These are phyloP conservation scores for Acacia concinna DNA, from an alignment of 331 rosid species.

Conservation along the genomic window DNA sequence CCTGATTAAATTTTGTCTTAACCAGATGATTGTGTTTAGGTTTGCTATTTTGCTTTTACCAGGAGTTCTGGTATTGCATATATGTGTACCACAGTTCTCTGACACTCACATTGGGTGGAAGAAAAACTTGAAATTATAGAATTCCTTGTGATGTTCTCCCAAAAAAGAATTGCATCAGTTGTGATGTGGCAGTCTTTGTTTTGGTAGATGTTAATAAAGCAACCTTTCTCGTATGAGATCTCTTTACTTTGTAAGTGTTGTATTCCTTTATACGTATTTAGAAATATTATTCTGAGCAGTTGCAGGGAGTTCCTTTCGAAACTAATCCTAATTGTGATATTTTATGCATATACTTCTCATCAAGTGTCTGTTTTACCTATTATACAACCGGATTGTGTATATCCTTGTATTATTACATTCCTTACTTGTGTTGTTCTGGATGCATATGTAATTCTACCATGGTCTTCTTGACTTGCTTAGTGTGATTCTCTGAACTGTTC, in stretches of 20 bases:
- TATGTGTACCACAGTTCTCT: neutral
- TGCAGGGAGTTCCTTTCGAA: neutral
- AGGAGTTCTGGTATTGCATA: neutral
- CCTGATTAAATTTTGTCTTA: neutral
- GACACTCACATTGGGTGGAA: neutral
- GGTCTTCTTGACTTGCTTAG: neutral
- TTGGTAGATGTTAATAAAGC: neutral
- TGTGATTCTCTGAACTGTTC: neutral
- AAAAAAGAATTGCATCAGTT: neutral
- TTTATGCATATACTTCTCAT: neutral
- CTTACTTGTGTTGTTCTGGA: neutral
- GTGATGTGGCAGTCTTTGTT: neutral
- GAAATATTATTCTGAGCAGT: neutral
- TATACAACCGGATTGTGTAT: neutral
- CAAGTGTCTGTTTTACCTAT: neutral
- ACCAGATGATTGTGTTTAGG: neutral
- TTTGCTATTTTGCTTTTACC: neutral
- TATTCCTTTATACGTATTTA: neutral
- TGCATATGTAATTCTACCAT: neutral
- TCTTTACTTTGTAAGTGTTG: neutral
- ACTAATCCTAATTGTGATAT: neutral
- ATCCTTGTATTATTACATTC: neutral
- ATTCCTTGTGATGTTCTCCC: neutral
- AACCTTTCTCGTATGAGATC: neutral
- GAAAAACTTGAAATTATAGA: neutral